phyloP scores from a whole-genome alignment of 2,329 filamentous ascomycete species.

The Monascus ruber region DNA sequence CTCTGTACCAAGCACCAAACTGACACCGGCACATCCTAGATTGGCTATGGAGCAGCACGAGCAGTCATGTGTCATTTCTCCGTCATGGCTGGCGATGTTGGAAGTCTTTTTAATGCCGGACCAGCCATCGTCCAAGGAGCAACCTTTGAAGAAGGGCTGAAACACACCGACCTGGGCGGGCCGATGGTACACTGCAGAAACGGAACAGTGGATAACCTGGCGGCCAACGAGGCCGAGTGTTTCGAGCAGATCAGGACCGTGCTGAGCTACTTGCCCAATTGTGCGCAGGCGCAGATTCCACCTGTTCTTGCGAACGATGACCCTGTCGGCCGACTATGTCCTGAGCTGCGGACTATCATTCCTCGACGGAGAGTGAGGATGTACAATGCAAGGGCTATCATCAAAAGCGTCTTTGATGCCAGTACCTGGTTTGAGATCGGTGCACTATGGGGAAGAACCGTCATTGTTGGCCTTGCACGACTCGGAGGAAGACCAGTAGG shows the following conservation, averaged over 20 bases:
- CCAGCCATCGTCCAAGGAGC: conserved; percentile 52
- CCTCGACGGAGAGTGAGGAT: conserved; percentile 47
- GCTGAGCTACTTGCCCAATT: conserved; percentile 47
- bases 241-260: conserved; percentile 50
- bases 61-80: conserved; percentile 54
- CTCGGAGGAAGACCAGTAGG: conserved; percentile 47
- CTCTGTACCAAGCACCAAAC: neutral
- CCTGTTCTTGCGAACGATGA: conserved; percentile 39
- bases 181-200: conserved; percentile 53
- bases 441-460: conserved; percentile 49
- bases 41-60: conserved; percentile 51
- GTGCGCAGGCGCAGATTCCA: conserved; percentile 40
- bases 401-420: conserved; percentile 45
- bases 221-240: conserved; percentile 48
- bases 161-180: conserved; percentile 48
- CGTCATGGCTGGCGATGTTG: conserved; percentile 54
- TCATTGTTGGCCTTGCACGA: conserved; percentile 50
- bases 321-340: conserved; percentile 38
- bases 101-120: conserved; percentile 52
- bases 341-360: conserved; percentile 44
- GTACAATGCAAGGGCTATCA: conserved; percentile 49
- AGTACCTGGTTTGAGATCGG: conserved; percentile 55
- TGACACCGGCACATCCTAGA: conserved; percentile 19
- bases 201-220: conserved; percentile 55
- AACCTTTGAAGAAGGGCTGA: conserved; percentile 53